These are phyloP conservation scores for Bombardia bombarda DNA, from an alignment of 495 filamentous ascomycete genomes.

Conservation along the genomic window DNA sequence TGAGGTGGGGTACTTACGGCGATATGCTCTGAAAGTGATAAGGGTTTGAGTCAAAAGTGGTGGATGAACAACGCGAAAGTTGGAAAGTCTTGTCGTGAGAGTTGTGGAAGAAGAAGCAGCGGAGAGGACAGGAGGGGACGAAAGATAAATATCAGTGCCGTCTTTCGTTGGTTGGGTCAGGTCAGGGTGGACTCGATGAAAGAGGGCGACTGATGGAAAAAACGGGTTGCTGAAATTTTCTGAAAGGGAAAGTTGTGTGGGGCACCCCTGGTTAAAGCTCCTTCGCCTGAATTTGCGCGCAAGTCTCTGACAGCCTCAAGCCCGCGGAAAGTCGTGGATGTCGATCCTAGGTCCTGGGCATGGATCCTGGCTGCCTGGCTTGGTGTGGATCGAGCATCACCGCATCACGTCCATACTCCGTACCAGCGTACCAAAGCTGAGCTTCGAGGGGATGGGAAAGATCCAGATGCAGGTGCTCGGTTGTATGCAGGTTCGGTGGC, in stretches of 20 bases:
- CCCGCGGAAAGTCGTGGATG: slow-evolving; percentile 6
- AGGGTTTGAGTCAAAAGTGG: too few relatives aligned
- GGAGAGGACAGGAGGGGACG: slow-evolving; percentile 11
- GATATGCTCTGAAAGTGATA: neutral
- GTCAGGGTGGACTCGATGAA: slow-evolving; percentile 8
- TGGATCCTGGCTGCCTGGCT: too few relatives aligned
- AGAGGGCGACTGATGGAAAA: slow-evolving; percentile 19
- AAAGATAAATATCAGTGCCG: slow-evolving; percentile 15
- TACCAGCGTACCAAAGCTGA: too few relatives aligned
- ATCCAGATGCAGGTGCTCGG: slow-evolving; percentile 18
- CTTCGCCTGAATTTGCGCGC: slow-evolving; percentile 14
- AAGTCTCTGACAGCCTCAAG: slow-evolving; percentile 16
- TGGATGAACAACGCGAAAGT: slow-evolving; percentile 1
- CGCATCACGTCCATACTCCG: too few relatives aligned
- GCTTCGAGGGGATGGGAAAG: slow-evolving; percentile 1
- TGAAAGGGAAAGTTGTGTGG: slow-evolving; percentile 18
- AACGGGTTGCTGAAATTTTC: slow-evolving; percentile 27
- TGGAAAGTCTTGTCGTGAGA: slow-evolving; percentile 2
- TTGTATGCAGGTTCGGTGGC: slow-evolving; percentile 23
- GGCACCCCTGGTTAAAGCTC: slow-evolving; percentile 17
- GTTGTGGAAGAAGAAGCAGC: slow-evolving; percentile 4
- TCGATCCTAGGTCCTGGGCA: slow-evolving; percentile 10
- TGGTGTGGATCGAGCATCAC: slow-evolving; percentile 1
- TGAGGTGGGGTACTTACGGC: neutral
- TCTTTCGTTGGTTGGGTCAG: neutral